Evolutionary conservation across 306 rosid genomes (phyloP), one percentile per base, ranked within the genome.

Genomic region (Ammopiptanthus mongolicus): DNA sequence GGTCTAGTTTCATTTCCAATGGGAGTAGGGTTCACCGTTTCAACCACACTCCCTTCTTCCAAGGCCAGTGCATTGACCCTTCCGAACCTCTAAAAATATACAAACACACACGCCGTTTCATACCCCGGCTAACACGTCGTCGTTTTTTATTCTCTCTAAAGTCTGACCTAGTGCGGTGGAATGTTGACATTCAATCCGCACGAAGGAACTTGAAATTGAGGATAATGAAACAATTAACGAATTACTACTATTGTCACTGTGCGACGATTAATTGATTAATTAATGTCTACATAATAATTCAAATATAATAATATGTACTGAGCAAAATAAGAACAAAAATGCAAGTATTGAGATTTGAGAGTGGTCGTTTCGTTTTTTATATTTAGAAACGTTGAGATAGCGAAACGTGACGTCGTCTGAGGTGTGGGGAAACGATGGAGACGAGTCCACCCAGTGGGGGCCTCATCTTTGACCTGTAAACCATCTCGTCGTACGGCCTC

Each of bases 391-490:
- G 97, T 78, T 95, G 97, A 0, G 98, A 95, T 42, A 90, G 79
- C 0, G 98, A 95, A 69, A 90, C 85, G 91, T 95, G 97, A 63
- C 96, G 96, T 10, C 97, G 91, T 78, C 91, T 82, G 7, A 90
- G 13, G 10, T 95, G 92, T 0, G 97, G 97, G 11, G 97, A 88
- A 33, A 90, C 97, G 21, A 92, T 92, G 84, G 99, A 95, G 78
- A 95, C 88, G 36, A 95, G 90, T 23, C 99, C 99, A 2, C 99
- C 99, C 0, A 91, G 96, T 66, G 98, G 98, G 67, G 98, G 97
- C 84, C 93, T 58, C 98, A 93, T 93, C 92, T 93, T 93, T 56
- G 98, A 89, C 89, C 98, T 76, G 75, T 93, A 93, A 0, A 91
- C 65, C 97, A 93, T 91, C 85, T 93, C 98, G 12, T 93, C 97